Evolutionary conservation across 768 basidiomycete genomes (phyloP).

Genomic region (Sporobolomyces phaffii): DNA sequence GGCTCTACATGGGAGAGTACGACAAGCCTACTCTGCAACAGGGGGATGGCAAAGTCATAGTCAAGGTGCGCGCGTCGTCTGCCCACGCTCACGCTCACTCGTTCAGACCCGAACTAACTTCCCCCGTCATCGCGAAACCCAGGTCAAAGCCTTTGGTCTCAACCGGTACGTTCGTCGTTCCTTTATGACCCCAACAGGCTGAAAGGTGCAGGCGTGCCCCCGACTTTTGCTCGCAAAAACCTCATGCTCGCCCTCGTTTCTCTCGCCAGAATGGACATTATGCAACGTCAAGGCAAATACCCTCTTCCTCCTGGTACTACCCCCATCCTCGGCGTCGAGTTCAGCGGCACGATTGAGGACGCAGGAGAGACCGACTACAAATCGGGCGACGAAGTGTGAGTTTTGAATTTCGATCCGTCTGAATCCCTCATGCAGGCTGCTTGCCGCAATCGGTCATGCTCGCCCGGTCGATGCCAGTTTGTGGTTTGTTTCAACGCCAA

Average conservation of each 20-base stretch:
- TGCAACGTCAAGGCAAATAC: slow-evolving; percentile 34
- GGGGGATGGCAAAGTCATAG: slow-evolving; percentile 35
- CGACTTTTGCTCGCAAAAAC: too few species aligned
- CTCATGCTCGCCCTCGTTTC: neutral
- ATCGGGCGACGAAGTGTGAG: slow-evolving; percentile 39
- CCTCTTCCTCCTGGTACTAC: slow-evolving; percentile 40
- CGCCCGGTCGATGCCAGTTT: too few species aligned
- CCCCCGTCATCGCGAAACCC: neutral
- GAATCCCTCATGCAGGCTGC: too few species aligned
- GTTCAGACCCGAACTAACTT: neutral
- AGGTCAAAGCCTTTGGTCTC: slow-evolving; percentile 41
- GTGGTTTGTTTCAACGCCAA: too few species aligned
- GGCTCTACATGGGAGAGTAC: slow-evolving; percentile 37
- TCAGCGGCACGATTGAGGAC: slow-evolving; percentile 39
- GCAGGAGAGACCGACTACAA: slow-evolving; percentile 20
- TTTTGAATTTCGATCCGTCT: too few species aligned
- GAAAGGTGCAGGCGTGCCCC: too few species aligned
- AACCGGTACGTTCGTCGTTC: slow-evolving; percentile 22
- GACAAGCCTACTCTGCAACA: slow-evolving; percentile 26
- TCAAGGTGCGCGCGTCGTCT: slow-evolving; percentile 27
- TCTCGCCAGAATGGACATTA: slow-evolving; percentile 35
- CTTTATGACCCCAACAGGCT: too few species aligned
- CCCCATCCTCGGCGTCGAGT: slow-evolving; percentile 42
- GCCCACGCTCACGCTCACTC: too few species aligned
- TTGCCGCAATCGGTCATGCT: too few species aligned